These are phyloP conservation scores for Cladophialophora immunda DNA, from an alignment of 2,329 filamentous ascomycete species.

Conservation along the genomic window DNA sequence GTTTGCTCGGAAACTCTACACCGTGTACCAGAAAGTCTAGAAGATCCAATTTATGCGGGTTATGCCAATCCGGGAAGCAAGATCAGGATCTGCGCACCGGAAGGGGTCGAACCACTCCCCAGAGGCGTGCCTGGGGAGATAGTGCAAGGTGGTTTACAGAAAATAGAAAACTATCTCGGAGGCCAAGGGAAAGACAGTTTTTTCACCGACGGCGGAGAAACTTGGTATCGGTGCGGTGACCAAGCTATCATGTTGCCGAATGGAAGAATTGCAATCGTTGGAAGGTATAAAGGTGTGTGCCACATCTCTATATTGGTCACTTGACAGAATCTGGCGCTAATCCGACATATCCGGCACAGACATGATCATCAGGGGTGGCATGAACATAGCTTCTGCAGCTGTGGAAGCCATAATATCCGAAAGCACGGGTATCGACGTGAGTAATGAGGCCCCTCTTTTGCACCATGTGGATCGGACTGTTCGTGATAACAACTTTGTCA, in stretches of 20 bases:
- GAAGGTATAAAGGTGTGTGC: conserved; percentile 51
- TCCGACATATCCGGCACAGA: conserved; percentile 34
- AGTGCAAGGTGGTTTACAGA: conserved; percentile 50
- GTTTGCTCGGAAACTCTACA: conserved; percentile 17
- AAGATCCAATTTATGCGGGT: conserved; percentile 20
- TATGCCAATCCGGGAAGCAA: conserved; percentile 36
- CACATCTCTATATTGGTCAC: background rate
- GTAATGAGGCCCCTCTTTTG: background rate
- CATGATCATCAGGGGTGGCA: conserved; percentile 57
- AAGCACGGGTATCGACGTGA: conserved; percentile 46
- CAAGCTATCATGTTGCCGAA: conserved; percentile 51
- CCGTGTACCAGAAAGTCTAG: background rate
- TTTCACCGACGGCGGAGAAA: conserved; percentile 47
- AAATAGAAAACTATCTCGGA: conserved; percentile 50
- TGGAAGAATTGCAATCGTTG: conserved; percentile 52
- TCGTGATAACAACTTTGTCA: conserved; percentile 16
- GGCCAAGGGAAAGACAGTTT: conserved; percentile 43
- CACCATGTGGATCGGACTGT: background rate
- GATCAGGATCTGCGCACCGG: conserved; percentile 50
- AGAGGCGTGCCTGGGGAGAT: conserved; percentile 52
- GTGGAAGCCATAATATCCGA: conserved; percentile 51
- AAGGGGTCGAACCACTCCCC: conserved; percentile 43
- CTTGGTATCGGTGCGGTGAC: conserved; percentile 55
- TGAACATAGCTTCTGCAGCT: conserved; percentile 53
- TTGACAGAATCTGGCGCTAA: background rate